Percentiles rank a stretch among this genome's conserved stretches.
Conservation (phyloP, 768 basidiomycete species). For the Erythrobasidium yunnanense region DNA sequence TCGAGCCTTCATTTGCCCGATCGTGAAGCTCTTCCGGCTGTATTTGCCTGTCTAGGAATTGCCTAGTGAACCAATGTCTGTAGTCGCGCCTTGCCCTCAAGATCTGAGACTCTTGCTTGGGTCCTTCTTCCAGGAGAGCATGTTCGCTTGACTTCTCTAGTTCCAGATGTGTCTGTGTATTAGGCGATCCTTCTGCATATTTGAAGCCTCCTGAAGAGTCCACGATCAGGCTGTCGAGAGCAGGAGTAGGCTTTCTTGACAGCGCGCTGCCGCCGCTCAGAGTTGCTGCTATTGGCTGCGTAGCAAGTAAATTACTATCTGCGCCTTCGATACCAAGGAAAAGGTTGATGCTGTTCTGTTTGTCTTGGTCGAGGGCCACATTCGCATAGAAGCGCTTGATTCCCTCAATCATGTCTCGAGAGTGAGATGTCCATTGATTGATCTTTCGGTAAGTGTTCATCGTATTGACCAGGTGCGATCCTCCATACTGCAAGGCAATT, state of each 20-base stretch:
- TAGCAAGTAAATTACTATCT: too few species aligned
- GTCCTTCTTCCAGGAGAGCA: not conserved
- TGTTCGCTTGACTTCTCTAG: conserved; percentile 1
- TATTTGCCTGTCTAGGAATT: conserved; percentile 39
- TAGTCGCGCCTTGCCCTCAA: conserved; percentile 60
- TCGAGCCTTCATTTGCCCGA: conserved; percentile 36
- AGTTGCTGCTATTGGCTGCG: too few species aligned
- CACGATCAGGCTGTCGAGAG: too few species aligned
- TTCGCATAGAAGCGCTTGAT: conserved; percentile 91
- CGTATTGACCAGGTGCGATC: conserved; percentile 86
- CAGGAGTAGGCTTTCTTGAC: not conserved
- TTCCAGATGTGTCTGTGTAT: conserved; percentile 27
- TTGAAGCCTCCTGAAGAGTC: too few species aligned
- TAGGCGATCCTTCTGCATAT: too few species aligned
- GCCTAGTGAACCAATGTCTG: conserved; percentile 70
- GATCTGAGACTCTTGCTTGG: too few species aligned
- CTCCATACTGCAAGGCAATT: conserved; percentile 90
- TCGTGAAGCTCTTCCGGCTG: conserved; percentile 25
- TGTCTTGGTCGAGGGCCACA: conserved; percentile 68
- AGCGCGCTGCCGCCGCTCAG: not conserved
- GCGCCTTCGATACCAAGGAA: conserved; percentile 60
- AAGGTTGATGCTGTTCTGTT: conserved; percentile 93
- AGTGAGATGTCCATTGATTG: conserved; percentile 96
- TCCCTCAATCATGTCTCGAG: conserved; percentile 89
- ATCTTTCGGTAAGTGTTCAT: conserved; percentile 91